phyloP scores from a whole-genome alignment of 2,329 filamentous ascomycete genomes.

The Verticillium tricorpus region DNA sequence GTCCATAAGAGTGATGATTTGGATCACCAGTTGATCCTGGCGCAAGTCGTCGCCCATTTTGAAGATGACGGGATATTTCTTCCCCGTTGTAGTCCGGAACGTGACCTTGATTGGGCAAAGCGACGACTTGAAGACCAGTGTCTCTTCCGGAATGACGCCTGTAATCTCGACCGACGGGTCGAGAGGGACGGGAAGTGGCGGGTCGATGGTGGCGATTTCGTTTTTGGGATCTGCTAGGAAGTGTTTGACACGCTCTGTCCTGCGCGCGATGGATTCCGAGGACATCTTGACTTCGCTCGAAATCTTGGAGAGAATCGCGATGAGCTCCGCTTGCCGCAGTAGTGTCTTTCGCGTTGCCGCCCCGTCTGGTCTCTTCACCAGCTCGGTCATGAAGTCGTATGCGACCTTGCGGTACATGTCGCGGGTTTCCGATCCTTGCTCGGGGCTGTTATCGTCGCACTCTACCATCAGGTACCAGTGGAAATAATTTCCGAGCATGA shows the following conservation, averaged over 20 bases:
- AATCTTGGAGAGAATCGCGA: slow-evolving; percentile 82
- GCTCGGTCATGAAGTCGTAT: slow-evolving; percentile 90
- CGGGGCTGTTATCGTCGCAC: slow-evolving; percentile 77
- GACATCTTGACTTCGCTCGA: slow-evolving; percentile 83
- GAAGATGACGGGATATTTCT: slow-evolving; percentile 89
- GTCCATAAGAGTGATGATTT: slow-evolving; percentile 93
- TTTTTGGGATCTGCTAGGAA: slow-evolving; percentile 86
- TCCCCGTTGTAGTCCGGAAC: slow-evolving; percentile 75
- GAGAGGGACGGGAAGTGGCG: slow-evolving; percentile 80
- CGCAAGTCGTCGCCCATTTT: slow-evolving; percentile 95
- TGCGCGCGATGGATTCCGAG: slow-evolving; percentile 70
- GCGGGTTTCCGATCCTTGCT: slow-evolving; percentile 69
- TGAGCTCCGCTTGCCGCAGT: slow-evolving; percentile 81
- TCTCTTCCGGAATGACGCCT: slow-evolving; percentile 78
- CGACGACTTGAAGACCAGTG: slow-evolving; percentile 92
- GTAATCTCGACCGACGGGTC: slow-evolving; percentile 78
- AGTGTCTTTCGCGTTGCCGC: slow-evolving; percentile 70
- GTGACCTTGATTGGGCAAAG: slow-evolving; percentile 86
- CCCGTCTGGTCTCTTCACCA: slow-evolving; percentile 68
- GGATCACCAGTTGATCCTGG: slow-evolving; percentile 95
- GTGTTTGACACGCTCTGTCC: slow-evolving; percentile 79
- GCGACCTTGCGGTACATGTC: slow-evolving; percentile 90
- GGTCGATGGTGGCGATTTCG: slow-evolving; percentile 77
- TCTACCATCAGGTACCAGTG: slow-evolving; percentile 99
- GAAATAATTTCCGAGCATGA: slow-evolving; percentile 88